These are phyloP conservation scores for Adiantum capillusveneris DNA, from an alignment of 75 land plant species.

Conservation along the genomic window DNA sequence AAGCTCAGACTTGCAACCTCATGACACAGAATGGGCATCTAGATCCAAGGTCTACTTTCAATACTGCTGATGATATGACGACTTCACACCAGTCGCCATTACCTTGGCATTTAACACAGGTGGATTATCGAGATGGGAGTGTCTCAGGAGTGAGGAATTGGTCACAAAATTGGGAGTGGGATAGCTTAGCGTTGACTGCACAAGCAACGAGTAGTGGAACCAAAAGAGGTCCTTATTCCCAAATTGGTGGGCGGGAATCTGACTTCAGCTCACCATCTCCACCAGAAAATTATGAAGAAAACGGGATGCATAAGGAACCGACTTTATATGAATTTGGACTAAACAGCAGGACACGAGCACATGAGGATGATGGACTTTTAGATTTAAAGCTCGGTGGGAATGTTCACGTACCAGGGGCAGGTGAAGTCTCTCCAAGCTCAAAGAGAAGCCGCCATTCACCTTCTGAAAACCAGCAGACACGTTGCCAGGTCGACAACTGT, in stretches of 20 bases:
- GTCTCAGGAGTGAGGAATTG: background rate
- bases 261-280: background rate
- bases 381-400: constrained; percentile 66
- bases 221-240: background rate
- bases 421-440: constrained; percentile 22
- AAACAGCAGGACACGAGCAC: constrained; percentile 18
- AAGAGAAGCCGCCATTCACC: constrained; percentile 46
- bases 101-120: background rate
- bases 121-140: background rate
- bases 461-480: constrained; percentile 29
- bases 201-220: background rate
- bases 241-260: background rate
- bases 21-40: background rate
- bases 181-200: background rate
- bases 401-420: constrained; percentile 17
- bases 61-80: background rate
- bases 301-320: too few species aligned
- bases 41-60: background rate
- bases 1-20: background rate
- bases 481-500: constrained; percentile 84
- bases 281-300: background rate
- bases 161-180: background rate
- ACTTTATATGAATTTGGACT: background rate
- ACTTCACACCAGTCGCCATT: background rate
- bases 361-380: constrained; percentile 27